A percentile compares a stretch with the other conserved stretches of the same genome.
These are phyloP conservation scores for Pilobolus umbonatus DNA, from an alignment of 192 early-diverging fungal genomes.

Conservation along the genomic window DNA sequence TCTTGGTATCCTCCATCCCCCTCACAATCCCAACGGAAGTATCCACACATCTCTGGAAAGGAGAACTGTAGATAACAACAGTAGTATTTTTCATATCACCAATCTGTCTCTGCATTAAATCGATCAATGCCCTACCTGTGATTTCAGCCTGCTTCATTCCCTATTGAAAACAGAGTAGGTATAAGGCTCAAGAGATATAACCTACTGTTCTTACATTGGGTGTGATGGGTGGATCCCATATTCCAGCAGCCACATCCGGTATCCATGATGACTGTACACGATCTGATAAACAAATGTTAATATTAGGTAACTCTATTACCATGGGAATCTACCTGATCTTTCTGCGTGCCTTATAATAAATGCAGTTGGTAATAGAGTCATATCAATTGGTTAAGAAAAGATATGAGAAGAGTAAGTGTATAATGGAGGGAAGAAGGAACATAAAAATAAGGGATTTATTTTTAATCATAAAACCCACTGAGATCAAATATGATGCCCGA, in stretches of 20 bases:
- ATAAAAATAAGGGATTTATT: too few species aligned
- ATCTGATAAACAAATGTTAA: slow-evolving; percentile 16
- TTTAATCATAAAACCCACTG: too few species aligned
- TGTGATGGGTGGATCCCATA: slow-evolving; percentile 33
- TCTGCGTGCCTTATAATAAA: slow-evolving; percentile 37
- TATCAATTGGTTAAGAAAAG: too few species aligned
- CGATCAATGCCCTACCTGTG: slow-evolving; percentile 20
- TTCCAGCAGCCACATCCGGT: slow-evolving; percentile 27
- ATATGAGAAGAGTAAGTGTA: too few species aligned
- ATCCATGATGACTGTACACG: slow-evolving; percentile 28
- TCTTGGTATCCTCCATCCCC: slow-evolving; percentile 18
- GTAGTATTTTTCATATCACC: slow-evolving; percentile 15
- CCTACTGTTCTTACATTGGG: slow-evolving; percentile 7
- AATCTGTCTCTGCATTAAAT: slow-evolving; percentile 13
- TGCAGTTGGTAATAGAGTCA: too few species aligned
- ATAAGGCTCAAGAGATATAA: background rate
- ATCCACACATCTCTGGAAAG: slow-evolving; percentile 39
- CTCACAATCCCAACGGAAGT: slow-evolving; percentile 26
- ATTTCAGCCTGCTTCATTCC: slow-evolving; percentile 27
- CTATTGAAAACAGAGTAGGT: slow-evolving; percentile 7
- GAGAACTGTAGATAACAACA: slow-evolving; percentile 29
- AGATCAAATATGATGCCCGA: too few species aligned
- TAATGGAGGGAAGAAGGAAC: too few species aligned
- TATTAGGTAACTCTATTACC: background rate
- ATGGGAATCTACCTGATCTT: slow-evolving; percentile 22